Percentiles rank a stretch among this genome's conserved stretches.
These are phyloP conservation scores for Aquanectria penicillioides DNA, from an alignment of 2,329 filamentous ascomycete species.

Conservation along the genomic window DNA sequence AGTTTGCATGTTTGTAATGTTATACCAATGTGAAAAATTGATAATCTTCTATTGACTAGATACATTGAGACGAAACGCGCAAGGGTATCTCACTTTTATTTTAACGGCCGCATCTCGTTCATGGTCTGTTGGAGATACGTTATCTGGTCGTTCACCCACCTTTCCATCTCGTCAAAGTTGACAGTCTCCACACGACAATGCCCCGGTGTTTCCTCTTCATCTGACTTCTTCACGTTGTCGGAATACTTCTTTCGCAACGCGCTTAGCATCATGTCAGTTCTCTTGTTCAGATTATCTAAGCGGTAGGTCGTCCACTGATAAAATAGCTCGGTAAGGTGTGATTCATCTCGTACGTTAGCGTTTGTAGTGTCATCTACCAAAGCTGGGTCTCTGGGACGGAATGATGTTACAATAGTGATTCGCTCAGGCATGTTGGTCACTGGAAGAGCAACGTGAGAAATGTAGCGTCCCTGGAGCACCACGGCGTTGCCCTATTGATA, in stretches of 20 bases:
- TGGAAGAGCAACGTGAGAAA: conserved; percentile 54
- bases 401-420: conserved; percentile 58
- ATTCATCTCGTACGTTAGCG: conserved; percentile 38
- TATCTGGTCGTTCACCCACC: conserved; percentile 43
- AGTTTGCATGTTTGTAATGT: too few relatives aligned
- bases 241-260: conserved; percentile 35
- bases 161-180: conserved; percentile 33
- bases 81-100: neutral
- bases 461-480: conserved; percentile 57
- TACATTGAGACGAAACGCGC: too few relatives aligned
- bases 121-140: conserved; percentile 44
- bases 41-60: neutral
- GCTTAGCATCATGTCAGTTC: conserved; percentile 28
- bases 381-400: conserved; percentile 52
- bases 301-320: conserved; percentile 45
- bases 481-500: conserved; percentile 51
- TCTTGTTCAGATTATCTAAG: conserved; percentile 37
- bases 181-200: conserved; percentile 42
- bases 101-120: conserved; percentile 40
- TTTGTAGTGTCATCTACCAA: conserved; percentile 53
- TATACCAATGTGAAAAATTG: too few relatives aligned
- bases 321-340: conserved; percentile 41
- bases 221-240: conserved; percentile 34
- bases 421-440: conserved; percentile 54
- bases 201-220: conserved; percentile 35